These are phyloP conservation scores for Ziziphus jujuba DNA, from an alignment of 306 rosid species.

Conservation along the genomic window DNA sequence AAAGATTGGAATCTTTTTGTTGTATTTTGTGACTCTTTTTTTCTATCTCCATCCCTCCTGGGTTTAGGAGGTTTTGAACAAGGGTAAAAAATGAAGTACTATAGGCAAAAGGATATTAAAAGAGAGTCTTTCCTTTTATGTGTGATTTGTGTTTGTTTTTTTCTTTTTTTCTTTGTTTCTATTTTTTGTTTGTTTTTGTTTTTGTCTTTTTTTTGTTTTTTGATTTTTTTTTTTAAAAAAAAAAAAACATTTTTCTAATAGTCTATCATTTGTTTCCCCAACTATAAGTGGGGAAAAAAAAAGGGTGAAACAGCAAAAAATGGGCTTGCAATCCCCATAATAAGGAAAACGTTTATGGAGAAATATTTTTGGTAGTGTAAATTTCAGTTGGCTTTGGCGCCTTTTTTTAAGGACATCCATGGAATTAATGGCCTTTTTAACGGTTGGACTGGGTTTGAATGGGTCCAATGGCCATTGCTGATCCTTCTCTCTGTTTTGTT, in stretches of 20 bases:
- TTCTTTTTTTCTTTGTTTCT: neutral
- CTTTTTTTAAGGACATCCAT: slow-evolving; percentile 6
- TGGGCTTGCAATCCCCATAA: too few species aligned
- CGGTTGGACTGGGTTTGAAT: neutral
- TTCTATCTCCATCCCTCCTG: slow-evolving; percentile 60
- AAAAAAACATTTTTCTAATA: neutral
- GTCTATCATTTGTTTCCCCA: neutral
- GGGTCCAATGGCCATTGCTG: neutral
- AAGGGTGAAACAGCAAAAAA: neutral
- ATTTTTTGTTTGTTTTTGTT: neutral
- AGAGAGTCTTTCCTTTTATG: too few species aligned
- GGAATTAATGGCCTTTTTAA: neutral
- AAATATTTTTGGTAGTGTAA: neutral
- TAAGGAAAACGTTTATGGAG: too few species aligned
- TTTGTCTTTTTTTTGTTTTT: neutral
- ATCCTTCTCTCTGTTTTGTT: neutral
- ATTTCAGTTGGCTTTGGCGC: neutral
- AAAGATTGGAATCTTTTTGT: neutral
- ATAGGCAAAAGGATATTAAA: too few species aligned
- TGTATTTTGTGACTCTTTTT: neutral
- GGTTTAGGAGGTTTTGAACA: slow-evolving; percentile 41
- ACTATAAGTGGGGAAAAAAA: neutral
- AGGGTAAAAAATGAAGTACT: slow-evolving; percentile 7
- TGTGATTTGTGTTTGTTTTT: neutral
- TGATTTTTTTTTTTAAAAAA: neutral